Base-by-base conservation (phyloP, 1,284 basidiomycete genomes). In the Sphaerobolus stellatus region DNA sequence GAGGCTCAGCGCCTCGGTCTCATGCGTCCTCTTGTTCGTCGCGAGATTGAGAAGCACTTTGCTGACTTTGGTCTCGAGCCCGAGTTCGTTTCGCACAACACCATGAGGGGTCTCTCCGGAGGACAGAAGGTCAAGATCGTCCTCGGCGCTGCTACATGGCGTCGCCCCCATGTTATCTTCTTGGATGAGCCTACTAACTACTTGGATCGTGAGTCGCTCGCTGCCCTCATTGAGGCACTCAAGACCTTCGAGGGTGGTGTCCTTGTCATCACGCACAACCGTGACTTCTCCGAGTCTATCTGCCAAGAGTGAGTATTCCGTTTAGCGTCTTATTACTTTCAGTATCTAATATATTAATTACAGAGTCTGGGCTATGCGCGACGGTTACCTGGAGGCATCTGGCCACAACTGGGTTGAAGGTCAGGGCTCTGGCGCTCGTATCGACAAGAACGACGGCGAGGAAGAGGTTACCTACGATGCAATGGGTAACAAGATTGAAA, bases 81-180 rank as follows among this genome's bases (percentile, higher is more conserved):
- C 59, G 94, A 96, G 79, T 97, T 97, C 73, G 92, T 95, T 63
- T 92, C 92, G 33, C 94, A 98, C 83, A 95, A 95, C 83, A 88
- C 86, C 64, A 96, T 95, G 93, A 84, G 93, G 60, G 95, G 95
- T 86, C 87, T 98, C 50, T 97, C 94, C 58, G 97, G 97, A 77
- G 97, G 97, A 73, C 97, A 99, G 78, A 99, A 99, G 82, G 95
- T 98, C 72, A 98, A 98, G 86, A 95, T 99, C 66, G 96, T 98
- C 25, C 92, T 98, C 66, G 95, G 94, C 77, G 94, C 96, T 64
- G 94, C 96, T 47, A 98, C 94, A 46, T 98, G 95, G 94, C 93
- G 94, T 72, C 89, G 94, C 64, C 97, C 96, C 58, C 97, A 99
- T 80, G 75, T 98, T 73, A 90, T 99, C 74, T 94, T 94, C 73